These are phyloP conservation scores for Eragrostis curvula DNA, from an alignment of 176 grass and related monocot species.

Conservation along the genomic window DNA sequence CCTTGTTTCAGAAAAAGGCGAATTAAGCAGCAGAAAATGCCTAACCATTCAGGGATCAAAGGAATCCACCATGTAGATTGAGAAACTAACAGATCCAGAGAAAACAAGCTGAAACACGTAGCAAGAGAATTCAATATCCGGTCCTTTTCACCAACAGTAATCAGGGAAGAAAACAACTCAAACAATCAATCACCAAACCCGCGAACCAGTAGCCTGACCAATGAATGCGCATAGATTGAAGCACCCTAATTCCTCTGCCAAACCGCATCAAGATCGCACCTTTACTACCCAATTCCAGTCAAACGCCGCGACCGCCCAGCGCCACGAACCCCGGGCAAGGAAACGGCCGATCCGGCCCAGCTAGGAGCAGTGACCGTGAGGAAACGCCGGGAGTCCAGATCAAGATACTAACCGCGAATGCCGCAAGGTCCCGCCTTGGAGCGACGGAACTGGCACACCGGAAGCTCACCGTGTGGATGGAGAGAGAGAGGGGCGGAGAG, in stretches of 20 bases:
- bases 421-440: neutral
- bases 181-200: neutral
- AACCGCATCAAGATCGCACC: conserved; percentile 22
- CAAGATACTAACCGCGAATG: conserved; percentile 12
- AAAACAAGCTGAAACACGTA: neutral
- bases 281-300: conserved; percentile 4
- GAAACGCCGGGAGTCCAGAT: conserved; percentile 24
- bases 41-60: neutral
- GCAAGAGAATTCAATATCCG: neutral
- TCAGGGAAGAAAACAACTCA: neutral
- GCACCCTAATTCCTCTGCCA: neutral
- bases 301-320: neutral
- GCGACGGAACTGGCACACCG: neutral
- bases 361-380: neutral
- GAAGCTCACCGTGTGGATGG: conserved; percentile 23
- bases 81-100: conserved; percentile 23
- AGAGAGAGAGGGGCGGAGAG: neutral
- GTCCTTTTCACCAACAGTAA: neutral
- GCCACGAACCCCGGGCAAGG: neutral
- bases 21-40: conserved; percentile 18
- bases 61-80: neutral
- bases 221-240: neutral
- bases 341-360: conserved; percentile 28
- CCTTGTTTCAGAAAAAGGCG: neutral
- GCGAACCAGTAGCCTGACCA: neutral